Conservation (phyloP, 768 basidiomycete genomes). For the Mrakia blollopis region DNA sequence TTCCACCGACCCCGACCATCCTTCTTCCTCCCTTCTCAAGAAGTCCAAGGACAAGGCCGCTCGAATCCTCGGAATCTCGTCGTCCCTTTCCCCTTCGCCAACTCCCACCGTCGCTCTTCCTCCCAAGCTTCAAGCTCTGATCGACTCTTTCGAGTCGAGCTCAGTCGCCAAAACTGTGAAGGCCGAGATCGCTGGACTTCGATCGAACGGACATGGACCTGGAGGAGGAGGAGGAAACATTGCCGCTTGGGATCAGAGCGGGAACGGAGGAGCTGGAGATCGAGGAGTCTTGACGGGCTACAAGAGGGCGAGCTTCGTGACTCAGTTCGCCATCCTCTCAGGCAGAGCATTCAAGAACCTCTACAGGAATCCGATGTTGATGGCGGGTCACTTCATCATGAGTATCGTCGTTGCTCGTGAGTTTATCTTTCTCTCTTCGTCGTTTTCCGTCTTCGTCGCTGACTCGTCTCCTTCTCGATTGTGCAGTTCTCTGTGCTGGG, state of each 20-base stretch:
- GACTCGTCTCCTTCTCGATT: neutral
- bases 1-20: neutral
- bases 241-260: constrained; percentile 13
- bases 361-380: constrained; percentile 81
- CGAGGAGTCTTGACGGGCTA: constrained; percentile 42
- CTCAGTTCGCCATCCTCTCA: constrained; percentile 90
- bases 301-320: constrained; percentile 74
- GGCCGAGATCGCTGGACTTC: constrained; percentile 53
- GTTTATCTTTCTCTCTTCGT: constrained; percentile 40
- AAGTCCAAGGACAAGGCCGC: constrained; percentile 37
- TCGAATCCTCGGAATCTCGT: constrained; percentile 39
- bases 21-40: constrained; percentile 9
- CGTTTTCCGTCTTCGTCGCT: neutral
- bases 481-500: constrained; percentile 25
- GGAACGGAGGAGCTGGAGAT: constrained; percentile 8
- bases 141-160: constrained; percentile 65
- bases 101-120: constrained; percentile 44
- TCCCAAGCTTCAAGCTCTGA: constrained; percentile 60
- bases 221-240: constrained; percentile 25
- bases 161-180: constrained; percentile 59
- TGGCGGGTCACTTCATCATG: constrained; percentile 83
- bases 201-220: constrained; percentile 28
- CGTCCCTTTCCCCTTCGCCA: constrained; percentile 16
- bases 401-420: constrained; percentile 76
- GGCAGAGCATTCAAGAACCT: constrained; percentile 97